Evolutionary conservation across 768 basidiomycete species (phyloP).

Genomic region (Rhodosporidiobolus sp.): DNA sequence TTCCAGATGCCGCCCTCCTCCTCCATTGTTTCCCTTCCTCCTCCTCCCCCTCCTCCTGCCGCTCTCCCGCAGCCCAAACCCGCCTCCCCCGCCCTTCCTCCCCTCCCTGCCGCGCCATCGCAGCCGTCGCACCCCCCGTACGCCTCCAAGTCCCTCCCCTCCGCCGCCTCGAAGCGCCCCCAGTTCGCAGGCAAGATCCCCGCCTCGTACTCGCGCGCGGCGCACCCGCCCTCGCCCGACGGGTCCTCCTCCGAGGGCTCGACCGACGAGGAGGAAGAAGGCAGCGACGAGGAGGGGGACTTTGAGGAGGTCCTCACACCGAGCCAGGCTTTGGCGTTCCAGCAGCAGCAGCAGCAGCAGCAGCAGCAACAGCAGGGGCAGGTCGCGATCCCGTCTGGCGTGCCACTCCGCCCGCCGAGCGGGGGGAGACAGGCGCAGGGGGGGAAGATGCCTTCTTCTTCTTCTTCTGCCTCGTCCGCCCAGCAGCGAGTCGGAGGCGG

Average conservation of each 20-base stretch:
- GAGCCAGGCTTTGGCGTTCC: no score
- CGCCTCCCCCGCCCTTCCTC: background rate
- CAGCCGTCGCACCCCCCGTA: background rate
- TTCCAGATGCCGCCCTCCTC: no score
- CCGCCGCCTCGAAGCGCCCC: background rate
- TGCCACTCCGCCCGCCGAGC: no score
- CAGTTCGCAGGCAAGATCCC: background rate
- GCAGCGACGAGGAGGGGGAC: no score
- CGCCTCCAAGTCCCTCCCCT: background rate
- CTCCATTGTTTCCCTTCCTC: background rate
- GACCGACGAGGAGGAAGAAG: background rate
- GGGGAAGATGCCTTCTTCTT: no score
- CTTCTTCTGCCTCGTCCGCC: no score
- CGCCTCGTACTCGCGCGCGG: background rate
- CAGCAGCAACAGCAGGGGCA: no score
- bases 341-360: no score
- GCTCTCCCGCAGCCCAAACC: background rate
- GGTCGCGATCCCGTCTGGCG: no score
- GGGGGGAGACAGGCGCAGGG: no score
- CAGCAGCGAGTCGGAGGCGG: no score
- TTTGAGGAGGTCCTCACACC: no score
- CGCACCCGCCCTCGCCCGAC: background rate
- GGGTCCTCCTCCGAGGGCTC: background rate
- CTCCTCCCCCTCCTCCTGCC: background rate
- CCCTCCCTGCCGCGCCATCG: background rate